A percentile compares a stretch with the other conserved stretches of the same genome.
These are phyloP conservation scores for Candida ascalaphidarum DNA, from an alignment of 805 yeast genomes.

Conservation along the genomic window DNA sequence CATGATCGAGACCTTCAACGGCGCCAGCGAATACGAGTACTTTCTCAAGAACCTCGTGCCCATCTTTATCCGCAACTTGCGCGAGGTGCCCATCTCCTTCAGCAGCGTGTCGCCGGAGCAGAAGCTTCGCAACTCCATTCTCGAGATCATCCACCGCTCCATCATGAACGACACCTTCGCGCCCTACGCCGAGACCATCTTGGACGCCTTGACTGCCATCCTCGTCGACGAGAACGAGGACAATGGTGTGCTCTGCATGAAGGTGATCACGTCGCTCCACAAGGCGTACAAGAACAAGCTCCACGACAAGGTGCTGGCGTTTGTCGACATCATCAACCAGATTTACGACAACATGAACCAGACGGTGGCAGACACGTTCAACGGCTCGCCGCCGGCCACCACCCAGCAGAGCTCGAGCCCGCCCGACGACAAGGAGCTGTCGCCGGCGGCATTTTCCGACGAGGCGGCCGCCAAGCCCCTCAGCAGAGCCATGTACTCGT, in stretches of 20 bases:
- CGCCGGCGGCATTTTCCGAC: conserved; percentile 35
- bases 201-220: conserved; percentile 50
- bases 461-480: conserved; percentile 43
- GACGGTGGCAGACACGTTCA: conserved; percentile 66
- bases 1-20: conserved; percentile 74
- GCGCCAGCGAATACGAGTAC: conserved; percentile 72
- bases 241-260: conserved; percentile 87
- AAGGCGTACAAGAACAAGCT: conserved; percentile 69
- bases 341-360: conserved; percentile 75
- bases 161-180: conserved; percentile 77
- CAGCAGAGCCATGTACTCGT: conserved; percentile 66
- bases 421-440: conserved; percentile 14
- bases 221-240: conserved; percentile 84
- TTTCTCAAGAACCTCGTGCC: conserved; percentile 68
- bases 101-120: conserved; percentile 59
- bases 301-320: conserved; percentile 66
- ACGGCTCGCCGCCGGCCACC: conserved; percentile 9
- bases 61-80: conserved; percentile 52
- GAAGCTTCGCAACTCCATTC: conserved; percentile 64
- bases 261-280: conserved; percentile 76
- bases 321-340: conserved; percentile 64
- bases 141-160: conserved; percentile 74
- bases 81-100: conserved; percentile 67
- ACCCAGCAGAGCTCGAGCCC: conserved; percentile 1
- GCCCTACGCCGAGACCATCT: conserved; percentile 53